phyloP scores from a whole-genome alignment of 345 rosid species.

The thale cress (Arabidopsis thaliana) region TAIR10.1 NC_003071.7:11354001-11354500 shows the following conservation, averaged over 20 bases:
- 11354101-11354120: conserved; percentile 31
- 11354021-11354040: conserved; percentile 36
- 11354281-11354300: too few relatives aligned
- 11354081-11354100: conserved; percentile 19
- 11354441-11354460: too few relatives aligned
- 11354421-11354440: too few relatives aligned
- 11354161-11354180: conserved; percentile 1
- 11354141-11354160: conserved; percentile 3
- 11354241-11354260: neutral
- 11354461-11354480: too few relatives aligned
- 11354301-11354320: too few relatives aligned
- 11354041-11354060: neutral
- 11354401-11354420: too few relatives aligned
- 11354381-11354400: too few relatives aligned
- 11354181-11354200: conserved; percentile 16
- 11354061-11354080: neutral
- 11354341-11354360: too few relatives aligned
- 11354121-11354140: conserved; percentile 3
- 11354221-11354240: neutral
- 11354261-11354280: too few relatives aligned
- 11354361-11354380: too few relatives aligned
- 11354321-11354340: too few relatives aligned
- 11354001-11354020: conserved; percentile 28
- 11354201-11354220: conserved; percentile 1
- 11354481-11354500: too few relatives aligned